Percentiles rank a stretch among this genome's conserved stretches.
These are phyloP conservation scores for Globisporangium nagaii DNA, from an alignment of 352 stramenopile genomes.

Conservation along the genomic window DNA sequence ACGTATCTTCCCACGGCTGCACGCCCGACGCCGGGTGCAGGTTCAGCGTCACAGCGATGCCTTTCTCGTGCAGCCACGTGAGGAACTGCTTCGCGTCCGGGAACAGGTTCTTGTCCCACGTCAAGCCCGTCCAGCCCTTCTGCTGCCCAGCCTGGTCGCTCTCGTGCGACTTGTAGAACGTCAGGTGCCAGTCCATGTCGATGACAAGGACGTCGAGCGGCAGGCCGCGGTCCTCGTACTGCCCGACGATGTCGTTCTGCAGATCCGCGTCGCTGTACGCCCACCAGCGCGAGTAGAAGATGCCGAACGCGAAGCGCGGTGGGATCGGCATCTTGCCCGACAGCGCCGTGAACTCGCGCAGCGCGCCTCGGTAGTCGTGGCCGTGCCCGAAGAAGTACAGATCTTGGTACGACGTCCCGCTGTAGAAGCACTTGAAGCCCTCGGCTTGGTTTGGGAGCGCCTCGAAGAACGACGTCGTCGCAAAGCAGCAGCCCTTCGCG, in stretches of 20 bases:
- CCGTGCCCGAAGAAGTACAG: constrained; percentile 49
- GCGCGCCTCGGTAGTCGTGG: constrained; percentile 26
- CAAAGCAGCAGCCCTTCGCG: constrained; percentile 26
- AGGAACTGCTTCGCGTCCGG: constrained; percentile 29
- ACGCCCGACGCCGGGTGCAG: constrained; percentile 47
- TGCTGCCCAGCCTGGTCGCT: constrained; percentile 21
- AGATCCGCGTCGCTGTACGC: constrained; percentile 35
- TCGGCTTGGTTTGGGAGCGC: constrained; percentile 1
- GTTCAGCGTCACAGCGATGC: constrained; percentile 33
- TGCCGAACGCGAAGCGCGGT: constrained; percentile 26
- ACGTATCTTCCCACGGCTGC: constrained; percentile 32
- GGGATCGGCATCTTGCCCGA: constrained; percentile 29
- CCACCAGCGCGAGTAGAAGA: constrained; percentile 52
- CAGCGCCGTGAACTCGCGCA: constrained; percentile 33
- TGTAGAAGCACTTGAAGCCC: constrained; percentile 28
- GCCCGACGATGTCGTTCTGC: constrained; percentile 20
- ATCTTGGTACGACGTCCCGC: constrained; percentile 25
- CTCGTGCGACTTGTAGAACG: constrained; percentile 31
- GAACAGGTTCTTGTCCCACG: constrained; percentile 44
- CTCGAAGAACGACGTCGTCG: not conserved
- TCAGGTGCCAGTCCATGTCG: constrained; percentile 62
- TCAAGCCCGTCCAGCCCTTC: constrained; percentile 43
- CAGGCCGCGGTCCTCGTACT: constrained; percentile 24
- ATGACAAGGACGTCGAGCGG: constrained; percentile 50
- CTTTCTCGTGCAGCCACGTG: constrained; percentile 21